Percentiles rank a stretch among this genome's conserved stretches.
These are phyloP conservation scores for Boletus coccyginus DNA, from an alignment of 768 basidiomycete species.

Conservation along the genomic window DNA sequence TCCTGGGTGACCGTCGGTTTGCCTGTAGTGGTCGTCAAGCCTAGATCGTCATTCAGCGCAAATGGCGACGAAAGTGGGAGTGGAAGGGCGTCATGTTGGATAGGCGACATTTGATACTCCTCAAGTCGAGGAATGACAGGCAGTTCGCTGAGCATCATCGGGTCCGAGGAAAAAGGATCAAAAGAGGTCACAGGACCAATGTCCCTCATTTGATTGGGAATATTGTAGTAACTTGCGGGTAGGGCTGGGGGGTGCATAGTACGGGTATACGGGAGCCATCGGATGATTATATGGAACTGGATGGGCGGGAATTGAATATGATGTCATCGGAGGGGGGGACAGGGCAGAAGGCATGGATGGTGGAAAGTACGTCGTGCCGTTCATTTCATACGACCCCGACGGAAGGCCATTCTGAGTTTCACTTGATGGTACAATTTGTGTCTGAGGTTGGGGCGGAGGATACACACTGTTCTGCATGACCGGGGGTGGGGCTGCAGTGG, in stretches of 20 bases:
- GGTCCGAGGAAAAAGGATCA: constrained; percentile 22
- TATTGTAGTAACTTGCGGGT: constrained; percentile 1
- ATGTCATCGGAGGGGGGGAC: background rate
- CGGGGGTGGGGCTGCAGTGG: background rate
- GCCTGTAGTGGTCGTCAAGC: background rate
- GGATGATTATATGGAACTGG: constrained; percentile 5
- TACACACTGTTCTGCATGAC: constrained; percentile 1
- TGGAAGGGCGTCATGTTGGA: background rate
- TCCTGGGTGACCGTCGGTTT: background rate
- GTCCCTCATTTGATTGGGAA: background rate
- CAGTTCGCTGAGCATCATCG: constrained; percentile 4
- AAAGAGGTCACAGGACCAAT: constrained; percentile 8
- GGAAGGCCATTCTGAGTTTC: constrained; percentile 8
- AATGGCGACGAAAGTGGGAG: background rate
- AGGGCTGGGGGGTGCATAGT: constrained; percentile 9
- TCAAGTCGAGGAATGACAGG: constrained; percentile 10
- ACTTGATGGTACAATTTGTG: background rate
- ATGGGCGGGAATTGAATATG: constrained; percentile 6
- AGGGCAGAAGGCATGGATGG: background rate
- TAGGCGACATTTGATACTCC: constrained; percentile 3
- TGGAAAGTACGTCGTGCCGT: constrained; percentile 32
- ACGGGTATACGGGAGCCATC: constrained; percentile 5
- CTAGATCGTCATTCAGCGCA: background rate
- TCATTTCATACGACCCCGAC: constrained; percentile 20
- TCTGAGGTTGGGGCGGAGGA: background rate